Base-by-base conservation (phyloP, 805 yeast genomes). In the Groenewaldozyma salmanticensis region DNA sequence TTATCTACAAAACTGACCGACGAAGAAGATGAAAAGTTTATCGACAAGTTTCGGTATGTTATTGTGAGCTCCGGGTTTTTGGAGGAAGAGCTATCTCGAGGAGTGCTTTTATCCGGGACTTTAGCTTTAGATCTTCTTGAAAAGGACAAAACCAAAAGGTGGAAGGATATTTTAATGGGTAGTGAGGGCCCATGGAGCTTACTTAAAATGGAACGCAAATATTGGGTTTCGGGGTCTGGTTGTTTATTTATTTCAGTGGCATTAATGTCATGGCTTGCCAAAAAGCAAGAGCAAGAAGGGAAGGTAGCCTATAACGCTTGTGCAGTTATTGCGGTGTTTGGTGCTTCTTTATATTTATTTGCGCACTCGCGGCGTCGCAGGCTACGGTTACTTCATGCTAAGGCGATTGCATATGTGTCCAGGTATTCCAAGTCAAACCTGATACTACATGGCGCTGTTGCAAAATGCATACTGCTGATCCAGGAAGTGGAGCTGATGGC, bases 11-110 rank as follows among this genome's bases (percentile, higher is more conserved):
- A 37, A 9, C 51, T 60, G 3, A 45, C 50, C 2, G 32, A 31
- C 5, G 45, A 38, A 16, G 69, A 65, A 42, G 58, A 54, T 13
- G 33, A 45, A 20, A 44, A 53, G 34, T 75, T 74, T 48, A 47
- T 63, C 21, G 80, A 75, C 42, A 73, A 73, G 46, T 71, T 74
- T 47, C 65, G 73, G 35, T 75, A 74, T 51, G 54, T 63, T 3
- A 52, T 75, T 2, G 65, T 74, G 4, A 66, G 76, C 3, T 70
- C 76, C 5, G 71, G 67, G 40, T 55, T 74, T 16, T 52, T 75
- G 27, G 46, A 61, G 57, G 35, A 35, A 39, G 9, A 11, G 9
- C n/a, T 16, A 16, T 5, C 24, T n/a, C 22, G 18, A 29, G 22
- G 20, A 5, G 6, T 21, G 35, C n/a, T n/a, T n/a, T n/a, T n/a